These are phyloP conservation scores for Penicillium sp. DNA, from an alignment of 2,329 filamentous ascomycete species.

Conservation along the genomic window DNA sequence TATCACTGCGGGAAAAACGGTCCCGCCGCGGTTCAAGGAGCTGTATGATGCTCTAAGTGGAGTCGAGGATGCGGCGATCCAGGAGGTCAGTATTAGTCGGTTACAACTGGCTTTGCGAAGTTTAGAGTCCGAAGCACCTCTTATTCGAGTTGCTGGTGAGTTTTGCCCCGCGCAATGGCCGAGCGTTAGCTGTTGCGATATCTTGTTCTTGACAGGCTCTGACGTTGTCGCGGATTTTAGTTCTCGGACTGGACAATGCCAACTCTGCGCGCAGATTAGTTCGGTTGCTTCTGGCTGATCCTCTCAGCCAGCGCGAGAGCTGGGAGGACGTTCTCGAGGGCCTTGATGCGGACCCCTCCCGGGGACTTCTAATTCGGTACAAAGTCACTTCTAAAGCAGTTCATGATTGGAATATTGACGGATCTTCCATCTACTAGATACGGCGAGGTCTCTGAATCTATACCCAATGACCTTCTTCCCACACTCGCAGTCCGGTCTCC, in stretches of 20 bases:
- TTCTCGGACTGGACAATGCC: conserved; percentile 49
- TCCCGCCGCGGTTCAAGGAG: conserved; percentile 49
- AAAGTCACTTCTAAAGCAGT: neutral
- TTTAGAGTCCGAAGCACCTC: conserved; percentile 50
- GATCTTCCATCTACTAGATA: conserved; percentile 42
- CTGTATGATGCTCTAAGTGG: conserved; percentile 51
- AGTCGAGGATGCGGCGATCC: conserved; percentile 50
- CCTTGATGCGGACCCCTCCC: conserved; percentile 44
- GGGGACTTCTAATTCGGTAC: conserved; percentile 61
- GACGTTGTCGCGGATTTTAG: conserved; percentile 23
- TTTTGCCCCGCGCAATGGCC: conserved; percentile 3
- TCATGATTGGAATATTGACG: neutral
- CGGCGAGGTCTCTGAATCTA: conserved; percentile 47
- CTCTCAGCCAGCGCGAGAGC: conserved; percentile 55
- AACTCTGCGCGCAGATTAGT: conserved; percentile 56
- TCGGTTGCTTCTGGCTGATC: conserved; percentile 65
- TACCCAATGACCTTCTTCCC: conserved; percentile 49
- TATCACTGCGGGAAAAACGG: conserved; percentile 50
- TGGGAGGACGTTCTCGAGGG: conserved; percentile 62
- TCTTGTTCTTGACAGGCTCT: neutral
- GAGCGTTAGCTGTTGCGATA: neutral
- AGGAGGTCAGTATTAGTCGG: conserved; percentile 55
- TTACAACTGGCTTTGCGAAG: conserved; percentile 56
- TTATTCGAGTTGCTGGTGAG: conserved; percentile 53
- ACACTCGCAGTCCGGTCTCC: conserved; percentile 54